These are phyloP conservation scores for Aspergillus heteromorphus DNA, from an alignment of 495 filamentous ascomycete species.

Conservation along the genomic window DNA sequence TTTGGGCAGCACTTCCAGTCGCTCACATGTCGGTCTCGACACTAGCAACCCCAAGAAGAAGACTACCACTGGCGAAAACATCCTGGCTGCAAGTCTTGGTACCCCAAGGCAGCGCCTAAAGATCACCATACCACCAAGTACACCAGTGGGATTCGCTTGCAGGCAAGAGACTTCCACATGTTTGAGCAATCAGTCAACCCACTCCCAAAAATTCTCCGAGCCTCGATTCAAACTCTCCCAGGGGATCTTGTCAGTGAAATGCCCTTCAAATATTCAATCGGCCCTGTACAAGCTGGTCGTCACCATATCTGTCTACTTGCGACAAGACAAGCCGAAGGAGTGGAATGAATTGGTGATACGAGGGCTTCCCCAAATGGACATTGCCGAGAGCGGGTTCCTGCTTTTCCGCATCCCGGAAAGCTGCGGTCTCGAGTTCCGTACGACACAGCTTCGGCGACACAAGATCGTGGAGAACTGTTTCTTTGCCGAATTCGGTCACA, in stretches of 20 bases:
- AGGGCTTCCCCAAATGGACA: conserved; percentile 25
- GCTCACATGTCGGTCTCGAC: not conserved
- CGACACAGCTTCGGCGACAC: conserved; percentile 22
- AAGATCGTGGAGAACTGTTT: conserved; percentile 29
- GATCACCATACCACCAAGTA: not conserved
- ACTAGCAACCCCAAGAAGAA: not conserved
- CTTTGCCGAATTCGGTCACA: conserved; percentile 26
- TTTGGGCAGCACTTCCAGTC: not conserved
- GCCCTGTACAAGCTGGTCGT: conserved; percentile 22
- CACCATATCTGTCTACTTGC: conserved; percentile 14
- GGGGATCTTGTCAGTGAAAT: conserved; percentile 19
- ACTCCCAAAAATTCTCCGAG: not conserved
- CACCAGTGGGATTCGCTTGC: not conserved
- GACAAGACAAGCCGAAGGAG: conserved; percentile 15
- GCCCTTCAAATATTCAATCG: conserved; percentile 5
- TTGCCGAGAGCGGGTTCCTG: conserved; percentile 23
- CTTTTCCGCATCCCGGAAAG: conserved; percentile 25
- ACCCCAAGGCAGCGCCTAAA: not conserved
- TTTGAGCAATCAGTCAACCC: not conserved
- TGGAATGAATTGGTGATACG: conserved; percentile 29
- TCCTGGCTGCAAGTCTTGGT: not conserved
- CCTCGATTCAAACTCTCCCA: conserved; percentile 19
- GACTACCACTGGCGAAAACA: not conserved
- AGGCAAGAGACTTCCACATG: not conserved
- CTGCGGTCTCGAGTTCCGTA: conserved; percentile 31